Conservation (phyloP, 2,329 filamentous ascomycete genomes). For the Xylaria multiplex region DNA sequence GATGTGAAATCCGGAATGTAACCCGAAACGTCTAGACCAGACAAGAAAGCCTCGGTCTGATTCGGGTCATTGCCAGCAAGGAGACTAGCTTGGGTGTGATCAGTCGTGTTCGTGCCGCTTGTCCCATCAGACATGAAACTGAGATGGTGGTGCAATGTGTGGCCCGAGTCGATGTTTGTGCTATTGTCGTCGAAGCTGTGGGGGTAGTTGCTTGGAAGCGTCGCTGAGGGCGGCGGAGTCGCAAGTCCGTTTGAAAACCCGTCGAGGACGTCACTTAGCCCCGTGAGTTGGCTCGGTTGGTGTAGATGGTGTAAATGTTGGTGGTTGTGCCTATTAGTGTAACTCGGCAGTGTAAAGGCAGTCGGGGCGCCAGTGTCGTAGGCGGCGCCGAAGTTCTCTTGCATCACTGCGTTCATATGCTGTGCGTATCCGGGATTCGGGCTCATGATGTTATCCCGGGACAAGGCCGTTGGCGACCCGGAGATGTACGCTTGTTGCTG, state of each 20-base stretch:
- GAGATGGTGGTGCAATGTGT: slow-evolving; percentile 48
- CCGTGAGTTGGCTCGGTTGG: slow-evolving; percentile 37
- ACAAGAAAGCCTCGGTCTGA: slow-evolving; percentile 46
- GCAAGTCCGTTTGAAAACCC: slow-evolving; percentile 62
- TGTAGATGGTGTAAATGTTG: slow-evolving; percentile 34
- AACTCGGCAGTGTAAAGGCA: slow-evolving; percentile 37
- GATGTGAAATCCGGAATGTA: slow-evolving; percentile 34
- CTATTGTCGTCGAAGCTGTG: slow-evolving; percentile 54
- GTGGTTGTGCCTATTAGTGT: slow-evolving; percentile 37
- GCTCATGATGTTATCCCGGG: slow-evolving; percentile 62
- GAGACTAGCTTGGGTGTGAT: slow-evolving; percentile 39
- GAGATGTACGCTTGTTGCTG: slow-evolving; percentile 58
- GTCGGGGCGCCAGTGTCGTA: slow-evolving; percentile 54
- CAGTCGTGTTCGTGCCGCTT: slow-evolving; percentile 46
- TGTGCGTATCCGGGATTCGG: slow-evolving; percentile 62
- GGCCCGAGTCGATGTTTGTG: slow-evolving; percentile 37
- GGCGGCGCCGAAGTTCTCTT: slow-evolving; percentile 63
- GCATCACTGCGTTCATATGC: slow-evolving; percentile 65
- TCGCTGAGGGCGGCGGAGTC: slow-evolving; percentile 66
- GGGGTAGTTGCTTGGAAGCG: slow-evolving; percentile 58
- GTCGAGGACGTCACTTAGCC: slow-evolving; percentile 56
- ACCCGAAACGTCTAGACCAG: slow-evolving; percentile 42
- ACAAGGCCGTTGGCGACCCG: slow-evolving; percentile 49
- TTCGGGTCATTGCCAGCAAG: slow-evolving; percentile 30
- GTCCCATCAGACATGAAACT: slow-evolving; percentile 52